A percentile compares a stretch with the other conserved stretches of the same genome.
Conservation (phyloP, 2,329 filamentous ascomycete genomes). For the Beauveria medogensis region DNA sequence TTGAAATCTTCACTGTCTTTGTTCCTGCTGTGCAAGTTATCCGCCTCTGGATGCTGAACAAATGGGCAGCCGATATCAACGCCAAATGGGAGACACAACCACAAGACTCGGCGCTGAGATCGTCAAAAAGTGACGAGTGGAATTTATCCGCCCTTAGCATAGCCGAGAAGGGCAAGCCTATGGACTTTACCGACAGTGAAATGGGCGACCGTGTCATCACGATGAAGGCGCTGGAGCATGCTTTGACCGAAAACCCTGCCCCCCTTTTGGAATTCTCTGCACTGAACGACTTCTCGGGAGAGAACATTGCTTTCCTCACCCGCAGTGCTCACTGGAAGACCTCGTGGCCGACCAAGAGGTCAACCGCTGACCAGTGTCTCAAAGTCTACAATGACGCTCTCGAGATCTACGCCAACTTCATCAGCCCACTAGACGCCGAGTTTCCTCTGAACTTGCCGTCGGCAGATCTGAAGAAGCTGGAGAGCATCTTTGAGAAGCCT, state of each 20-base stretch:
- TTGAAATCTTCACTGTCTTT: slow-evolving; percentile 47
- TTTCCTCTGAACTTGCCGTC: slow-evolving; percentile 45
- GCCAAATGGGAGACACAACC: slow-evolving; percentile 23
- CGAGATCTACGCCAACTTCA: slow-evolving; percentile 39
- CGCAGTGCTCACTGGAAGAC: slow-evolving; percentile 38
- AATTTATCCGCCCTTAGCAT: slow-evolving; percentile 15
- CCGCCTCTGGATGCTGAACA: slow-evolving; percentile 16
- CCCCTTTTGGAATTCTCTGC: slow-evolving; percentile 45
- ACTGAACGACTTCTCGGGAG: slow-evolving; percentile 46
- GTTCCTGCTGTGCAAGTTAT: slow-evolving; percentile 33
- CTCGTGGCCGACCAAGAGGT: not conserved
- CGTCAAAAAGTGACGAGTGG: slow-evolving; percentile 14
- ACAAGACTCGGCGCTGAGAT: slow-evolving; percentile 15
- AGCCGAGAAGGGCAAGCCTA: slow-evolving; percentile 25
- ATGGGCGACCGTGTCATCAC: slow-evolving; percentile 37
- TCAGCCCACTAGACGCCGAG: slow-evolving; percentile 37
- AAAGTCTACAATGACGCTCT: slow-evolving; percentile 35
- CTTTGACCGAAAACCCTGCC: slow-evolving; percentile 35
- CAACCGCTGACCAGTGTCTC: not conserved
- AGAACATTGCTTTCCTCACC: slow-evolving; percentile 49
- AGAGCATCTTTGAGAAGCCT: slow-evolving; percentile 33
- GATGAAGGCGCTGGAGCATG: slow-evolving; percentile 43
- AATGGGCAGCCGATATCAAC: slow-evolving; percentile 19
- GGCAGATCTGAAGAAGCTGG: slow-evolving; percentile 31
- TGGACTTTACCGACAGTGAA: slow-evolving; percentile 17